Percentiles rank a stretch among this genome's conserved stretches.
Evolutionary conservation across 2,329 filamentous ascomycete species (phyloP).

Genomic region (Diaporthe vexans): DNA sequence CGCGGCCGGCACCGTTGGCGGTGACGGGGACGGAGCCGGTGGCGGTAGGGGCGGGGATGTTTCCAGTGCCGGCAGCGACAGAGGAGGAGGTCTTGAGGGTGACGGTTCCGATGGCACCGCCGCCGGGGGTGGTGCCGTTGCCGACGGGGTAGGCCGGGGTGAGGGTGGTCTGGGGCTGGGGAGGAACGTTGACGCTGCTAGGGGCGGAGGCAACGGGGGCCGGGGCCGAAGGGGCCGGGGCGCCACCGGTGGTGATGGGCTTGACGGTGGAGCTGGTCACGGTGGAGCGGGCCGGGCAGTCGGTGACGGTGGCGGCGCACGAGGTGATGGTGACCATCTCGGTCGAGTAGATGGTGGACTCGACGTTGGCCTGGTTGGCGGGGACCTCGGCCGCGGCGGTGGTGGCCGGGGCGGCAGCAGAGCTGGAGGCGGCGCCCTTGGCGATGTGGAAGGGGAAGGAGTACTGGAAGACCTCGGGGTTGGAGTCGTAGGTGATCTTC

Average conservation of each 20-base stretch:
- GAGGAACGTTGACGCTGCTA: conserved; percentile 47
- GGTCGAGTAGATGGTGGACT: conserved; percentile 68
- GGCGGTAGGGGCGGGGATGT: conserved; percentile 48
- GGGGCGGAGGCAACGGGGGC: conserved; percentile 58
- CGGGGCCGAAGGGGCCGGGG: conserved; percentile 50
- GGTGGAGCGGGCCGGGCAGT: conserved; percentile 60
- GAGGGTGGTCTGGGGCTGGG: conserved; percentile 46
- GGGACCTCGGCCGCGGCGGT: conserved; percentile 62
- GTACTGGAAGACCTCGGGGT: conserved; percentile 68
- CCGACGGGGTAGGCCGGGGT: conserved; percentile 43
- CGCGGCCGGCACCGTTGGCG: conserved; percentile 48
- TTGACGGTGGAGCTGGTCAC: conserved; percentile 49
- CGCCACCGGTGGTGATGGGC: conserved; percentile 44
- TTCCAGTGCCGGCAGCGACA: conserved; percentile 44
- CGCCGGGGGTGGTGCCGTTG: conserved; percentile 34
- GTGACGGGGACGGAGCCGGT: conserved; percentile 24
- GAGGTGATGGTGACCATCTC: conserved; percentile 73
- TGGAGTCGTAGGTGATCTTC: conserved; percentile 62
- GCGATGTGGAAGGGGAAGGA: conserved; percentile 72
- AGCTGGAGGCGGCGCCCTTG: conserved; percentile 45
- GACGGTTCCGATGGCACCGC: conserved; percentile 37
- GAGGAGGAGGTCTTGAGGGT: conserved; percentile 41
- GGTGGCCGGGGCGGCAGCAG: conserved; percentile 46
- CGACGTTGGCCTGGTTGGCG: conserved; percentile 43
- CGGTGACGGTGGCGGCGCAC: conserved; percentile 66